phyloP scores from a whole-genome alignment of 495 filamentous ascomycete species.

The Cryomyces minteri region DNA sequence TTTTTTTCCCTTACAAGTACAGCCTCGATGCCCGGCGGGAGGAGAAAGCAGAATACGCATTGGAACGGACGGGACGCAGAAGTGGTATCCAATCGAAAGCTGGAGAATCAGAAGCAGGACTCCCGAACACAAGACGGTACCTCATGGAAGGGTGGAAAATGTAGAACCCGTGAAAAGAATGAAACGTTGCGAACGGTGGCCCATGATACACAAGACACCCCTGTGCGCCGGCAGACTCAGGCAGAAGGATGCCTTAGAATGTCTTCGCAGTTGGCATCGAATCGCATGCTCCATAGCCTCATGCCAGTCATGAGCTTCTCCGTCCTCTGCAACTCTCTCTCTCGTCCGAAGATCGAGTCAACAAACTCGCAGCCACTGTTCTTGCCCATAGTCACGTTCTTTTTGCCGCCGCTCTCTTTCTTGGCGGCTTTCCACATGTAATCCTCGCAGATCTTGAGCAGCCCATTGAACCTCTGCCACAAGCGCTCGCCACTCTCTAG shows the following conservation, averaged over 20 bases:
- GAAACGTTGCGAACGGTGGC: no score
- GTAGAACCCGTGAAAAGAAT: no score
- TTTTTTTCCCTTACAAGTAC: no score
- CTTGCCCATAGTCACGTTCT: conserved; percentile 64
- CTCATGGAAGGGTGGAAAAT: no score
- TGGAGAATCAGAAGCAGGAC: no score
- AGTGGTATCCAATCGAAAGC: no score
- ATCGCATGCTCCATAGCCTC: conserved; percentile 85
- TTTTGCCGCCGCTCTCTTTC: conserved; percentile 36
- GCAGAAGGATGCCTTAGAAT: conserved; percentile 41
- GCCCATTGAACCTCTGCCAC: conserved; percentile 66
- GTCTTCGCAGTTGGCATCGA: conserved; percentile 91
- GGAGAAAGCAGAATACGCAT: no score
- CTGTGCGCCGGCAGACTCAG: neutral
- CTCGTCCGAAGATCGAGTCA: conserved; percentile 86
- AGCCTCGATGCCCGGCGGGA: no score
- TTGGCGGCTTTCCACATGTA: conserved; percentile 76
- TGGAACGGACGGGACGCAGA: no score
- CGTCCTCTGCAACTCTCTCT: conserved; percentile 82
- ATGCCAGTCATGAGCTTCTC: conserved; percentile 88
- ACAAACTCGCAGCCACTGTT: conserved; percentile 93
- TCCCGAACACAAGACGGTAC: no score
- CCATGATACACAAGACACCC: no score
- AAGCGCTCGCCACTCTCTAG: conserved; percentile 79
- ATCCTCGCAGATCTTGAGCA: conserved; percentile 78